Evolutionary conservation across 495 filamentous ascomycete genomes (phyloP).

Genomic region (Staphylotrichum longicolle): DNA sequence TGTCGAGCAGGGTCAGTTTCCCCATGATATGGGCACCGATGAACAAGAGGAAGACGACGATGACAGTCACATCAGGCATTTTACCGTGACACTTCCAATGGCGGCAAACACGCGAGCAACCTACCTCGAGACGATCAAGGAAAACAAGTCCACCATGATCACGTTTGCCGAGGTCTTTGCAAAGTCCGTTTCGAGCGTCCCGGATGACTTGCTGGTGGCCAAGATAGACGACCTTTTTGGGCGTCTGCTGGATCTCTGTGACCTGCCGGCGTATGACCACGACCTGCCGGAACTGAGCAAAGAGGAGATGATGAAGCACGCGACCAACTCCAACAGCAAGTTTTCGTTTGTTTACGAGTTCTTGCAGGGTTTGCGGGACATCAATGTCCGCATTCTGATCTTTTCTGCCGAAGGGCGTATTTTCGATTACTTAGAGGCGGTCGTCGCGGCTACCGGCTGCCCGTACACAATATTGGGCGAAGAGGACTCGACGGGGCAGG

Average conservation of each 20-base stretch:
- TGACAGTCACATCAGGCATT: slow-evolving; percentile 21
- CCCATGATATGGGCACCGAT: not conserved
- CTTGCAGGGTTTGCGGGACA: slow-evolving; percentile 31
- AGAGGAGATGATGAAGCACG: slow-evolving; percentile 37
- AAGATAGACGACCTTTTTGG: slow-evolving; percentile 42
- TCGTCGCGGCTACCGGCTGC: slow-evolving; percentile 33
- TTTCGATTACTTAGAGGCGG: slow-evolving; percentile 40
- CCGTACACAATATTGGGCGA: slow-evolving; percentile 24
- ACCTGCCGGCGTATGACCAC: slow-evolving; percentile 42
- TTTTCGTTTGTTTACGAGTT: slow-evolving; percentile 48
- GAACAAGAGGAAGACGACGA: slow-evolving; percentile 15
- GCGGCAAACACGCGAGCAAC: slow-evolving; percentile 35
- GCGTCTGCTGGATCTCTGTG: slow-evolving; percentile 41
- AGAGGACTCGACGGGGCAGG: slow-evolving; percentile 2
- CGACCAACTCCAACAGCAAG: slow-evolving; percentile 44
- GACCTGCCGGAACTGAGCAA: slow-evolving; percentile 31
- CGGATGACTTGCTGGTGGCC: slow-evolving; percentile 28
- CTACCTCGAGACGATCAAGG: slow-evolving; percentile 41
- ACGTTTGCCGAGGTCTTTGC: slow-evolving; percentile 36
- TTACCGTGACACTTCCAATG: slow-evolving; percentile 44
- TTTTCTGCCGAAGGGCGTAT: slow-evolving; percentile 39
- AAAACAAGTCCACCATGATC: slow-evolving; percentile 37
- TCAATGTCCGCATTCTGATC: slow-evolving; percentile 40
- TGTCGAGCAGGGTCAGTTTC: not conserved
- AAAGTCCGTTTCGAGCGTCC: slow-evolving; percentile 18